Conservation (phyloP, 164 flowering plant species). For the Santalum album region DNA sequence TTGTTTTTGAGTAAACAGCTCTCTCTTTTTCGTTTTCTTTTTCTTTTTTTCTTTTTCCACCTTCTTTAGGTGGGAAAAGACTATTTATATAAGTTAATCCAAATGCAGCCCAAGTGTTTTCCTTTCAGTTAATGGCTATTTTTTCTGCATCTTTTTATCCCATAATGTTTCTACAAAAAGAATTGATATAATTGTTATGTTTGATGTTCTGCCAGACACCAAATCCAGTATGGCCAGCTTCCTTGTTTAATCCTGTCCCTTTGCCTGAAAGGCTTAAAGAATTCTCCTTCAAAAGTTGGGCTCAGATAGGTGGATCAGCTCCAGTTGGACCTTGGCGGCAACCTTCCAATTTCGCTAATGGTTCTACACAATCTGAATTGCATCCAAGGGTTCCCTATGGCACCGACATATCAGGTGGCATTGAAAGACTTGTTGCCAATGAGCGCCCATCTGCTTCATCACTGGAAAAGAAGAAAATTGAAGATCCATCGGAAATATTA, state of each 20-base stretch:
- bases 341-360: constrained; percentile 41
- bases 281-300: constrained; percentile 50
- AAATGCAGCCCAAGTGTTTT: too few relatives aligned
- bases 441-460: constrained; percentile 26
- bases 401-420: constrained; percentile 26
- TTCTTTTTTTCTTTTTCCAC: too few relatives aligned
- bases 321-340: constrained; percentile 55
- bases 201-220: constrained; percentile 30
- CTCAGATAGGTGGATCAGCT: constrained; percentile 44
- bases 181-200: not conserved
- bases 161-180: too few relatives aligned
- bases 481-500: constrained; percentile 36
- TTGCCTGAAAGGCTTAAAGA: constrained; percentile 55
- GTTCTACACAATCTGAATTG: constrained; percentile 37
- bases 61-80: too few relatives aligned
- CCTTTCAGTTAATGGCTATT: too few relatives aligned
- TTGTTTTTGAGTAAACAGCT: too few relatives aligned
- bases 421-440: constrained; percentile 22
- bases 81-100: too few relatives aligned
- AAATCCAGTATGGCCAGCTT: constrained; percentile 54
- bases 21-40: too few relatives aligned
- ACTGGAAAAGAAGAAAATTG: constrained; percentile 34
- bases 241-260: constrained; percentile 25
- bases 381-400: constrained; percentile 39
- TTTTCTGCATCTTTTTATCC: too few relatives aligned